Evolutionary conservation across 2,329 filamentous ascomycete genomes (phyloP).

Genomic region (Pseudomassariella vexata): DNA sequence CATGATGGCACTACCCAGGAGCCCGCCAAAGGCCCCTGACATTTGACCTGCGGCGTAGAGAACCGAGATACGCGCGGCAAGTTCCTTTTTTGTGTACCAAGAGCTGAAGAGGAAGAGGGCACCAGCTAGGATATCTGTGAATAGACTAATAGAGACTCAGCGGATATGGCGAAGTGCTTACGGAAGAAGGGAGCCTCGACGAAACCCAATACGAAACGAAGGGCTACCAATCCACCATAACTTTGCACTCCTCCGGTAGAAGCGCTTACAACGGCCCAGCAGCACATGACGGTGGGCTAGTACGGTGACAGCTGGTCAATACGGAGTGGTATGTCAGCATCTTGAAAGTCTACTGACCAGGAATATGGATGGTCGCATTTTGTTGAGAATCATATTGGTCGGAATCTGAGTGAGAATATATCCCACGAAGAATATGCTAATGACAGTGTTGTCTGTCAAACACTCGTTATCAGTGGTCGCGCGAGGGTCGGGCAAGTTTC

Average conservation of each 20-base stretch:
- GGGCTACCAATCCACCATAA: slow-evolving; percentile 29
- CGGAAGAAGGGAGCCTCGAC: slow-evolving; percentile 39
- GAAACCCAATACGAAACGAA: slow-evolving; percentile 32
- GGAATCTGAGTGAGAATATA: slow-evolving; percentile 29
- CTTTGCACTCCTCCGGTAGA: slow-evolving; percentile 30
- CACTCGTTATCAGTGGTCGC: too few species aligned
- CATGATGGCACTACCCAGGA: slow-evolving; percentile 46
- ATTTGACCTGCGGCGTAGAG: slow-evolving; percentile 51
- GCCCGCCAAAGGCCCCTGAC: slow-evolving; percentile 52
- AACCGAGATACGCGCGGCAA: slow-evolving; percentile 44
- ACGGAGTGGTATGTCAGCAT: too few species aligned
- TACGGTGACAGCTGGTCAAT: slow-evolving; percentile 35
- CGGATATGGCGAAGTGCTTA: too few species aligned
- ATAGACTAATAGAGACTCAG: too few species aligned
- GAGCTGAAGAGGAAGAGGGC: slow-evolving; percentile 45
- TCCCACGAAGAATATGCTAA: slow-evolving; percentile 23
- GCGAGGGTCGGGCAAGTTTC: too few species aligned
- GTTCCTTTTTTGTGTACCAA: slow-evolving; percentile 51
- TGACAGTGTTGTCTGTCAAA: slow-evolving; percentile 21
- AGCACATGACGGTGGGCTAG: slow-evolving; percentile 31
- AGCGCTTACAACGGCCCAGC: slow-evolving; percentile 36
- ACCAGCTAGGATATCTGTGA: too few species aligned
- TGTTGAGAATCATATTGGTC: slow-evolving; percentile 33
- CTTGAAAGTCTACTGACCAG: too few species aligned
- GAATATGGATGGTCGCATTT: too few species aligned